These are phyloP conservation scores for Leucocoprinus birnbaumii DNA, from an alignment of 768 basidiomycete genomes.

Conservation along the genomic window DNA sequence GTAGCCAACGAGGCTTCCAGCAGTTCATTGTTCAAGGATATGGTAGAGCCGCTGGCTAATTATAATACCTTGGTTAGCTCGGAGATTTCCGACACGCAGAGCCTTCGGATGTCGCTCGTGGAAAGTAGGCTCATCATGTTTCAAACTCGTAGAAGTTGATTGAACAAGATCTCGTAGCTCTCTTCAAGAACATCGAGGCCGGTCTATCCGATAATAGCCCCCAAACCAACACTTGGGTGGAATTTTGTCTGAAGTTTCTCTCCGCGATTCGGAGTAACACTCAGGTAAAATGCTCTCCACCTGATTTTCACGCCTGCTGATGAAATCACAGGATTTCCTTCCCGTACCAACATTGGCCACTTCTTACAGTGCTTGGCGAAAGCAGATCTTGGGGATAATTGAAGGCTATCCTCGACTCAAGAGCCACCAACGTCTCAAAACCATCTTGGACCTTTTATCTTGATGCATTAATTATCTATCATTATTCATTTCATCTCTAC, in stretches of 20 bases:
- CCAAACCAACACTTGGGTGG: neutral
- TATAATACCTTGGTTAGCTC: neutral
- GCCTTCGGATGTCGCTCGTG: neutral
- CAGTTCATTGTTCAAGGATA: conserved; percentile 7
- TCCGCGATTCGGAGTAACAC: conserved; percentile 4
- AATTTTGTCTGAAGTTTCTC: conserved; percentile 9
- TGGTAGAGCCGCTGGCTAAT: neutral
- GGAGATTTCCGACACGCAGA: neutral
- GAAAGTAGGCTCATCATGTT: neutral
- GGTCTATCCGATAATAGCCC: neutral
- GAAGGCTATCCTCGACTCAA: neutral
- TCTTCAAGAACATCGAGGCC: conserved; percentile 8
- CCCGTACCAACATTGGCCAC: neutral
- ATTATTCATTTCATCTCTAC: neutral
- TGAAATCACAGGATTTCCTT: neutral
- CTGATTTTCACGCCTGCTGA: neutral
- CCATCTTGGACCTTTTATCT: conserved; percentile 2
- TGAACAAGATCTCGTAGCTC: neutral
- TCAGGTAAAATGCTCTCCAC: neutral
- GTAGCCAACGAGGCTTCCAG: neutral
- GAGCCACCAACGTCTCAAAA: conserved; percentile 1
- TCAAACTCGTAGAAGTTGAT: too few relatives aligned
- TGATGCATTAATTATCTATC: neutral
- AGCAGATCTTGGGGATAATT: neutral
- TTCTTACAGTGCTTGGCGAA: conserved; percentile 1